Percentiles rank a stretch among this genome's conserved stretches.
These are phyloP conservation scores for Podochytrium sp. DNA, from an alignment of 192 early-diverging fungal genomes.

Conservation along the genomic window DNA sequence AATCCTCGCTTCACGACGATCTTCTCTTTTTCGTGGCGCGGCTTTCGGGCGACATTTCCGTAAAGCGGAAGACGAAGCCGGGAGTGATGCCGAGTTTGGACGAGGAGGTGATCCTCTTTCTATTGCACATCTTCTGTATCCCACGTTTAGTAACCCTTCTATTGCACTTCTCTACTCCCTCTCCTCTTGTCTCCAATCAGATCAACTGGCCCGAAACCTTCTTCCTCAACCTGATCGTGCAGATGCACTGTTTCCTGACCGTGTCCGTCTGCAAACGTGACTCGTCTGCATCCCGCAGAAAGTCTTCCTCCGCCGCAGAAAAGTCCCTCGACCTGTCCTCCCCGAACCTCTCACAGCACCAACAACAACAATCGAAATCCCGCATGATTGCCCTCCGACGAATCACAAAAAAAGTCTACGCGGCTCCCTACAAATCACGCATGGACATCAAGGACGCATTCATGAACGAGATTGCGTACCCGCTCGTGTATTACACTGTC, in stretches of 20 bases:
- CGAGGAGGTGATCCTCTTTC: neutral
- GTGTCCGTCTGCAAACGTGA: conserved; percentile 76
- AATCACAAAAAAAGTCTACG: conserved; percentile 81
- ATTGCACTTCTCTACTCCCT: too few species aligned
- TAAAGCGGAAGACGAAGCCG: neutral
- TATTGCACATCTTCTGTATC: too few species aligned
- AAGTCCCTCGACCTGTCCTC: neutral
- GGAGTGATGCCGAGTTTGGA: neutral
- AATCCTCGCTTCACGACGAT: neutral
- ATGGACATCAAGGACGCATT: conserved; percentile 89
- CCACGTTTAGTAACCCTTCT: too few species aligned
- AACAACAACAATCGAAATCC: conserved; percentile 38
- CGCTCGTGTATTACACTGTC: conserved; percentile 89
- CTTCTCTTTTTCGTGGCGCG: conserved; percentile 13
- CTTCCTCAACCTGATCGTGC: conserved; percentile 87
- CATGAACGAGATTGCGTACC: conserved; percentile 87
- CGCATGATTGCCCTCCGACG: conserved; percentile 79
- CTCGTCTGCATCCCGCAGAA: neutral
- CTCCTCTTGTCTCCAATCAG: too few species aligned
- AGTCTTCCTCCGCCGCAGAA: neutral
- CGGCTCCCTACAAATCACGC: conserved; percentile 86
- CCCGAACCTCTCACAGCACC: neutral
- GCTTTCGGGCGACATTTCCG: neutral
- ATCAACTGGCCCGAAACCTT: conserved; percentile 93
- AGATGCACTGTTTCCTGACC: conserved; percentile 88